Base-by-base conservation (phyloP, 2,329 filamentous ascomycete genomes). In the Colletotrichum sp. region DNA sequence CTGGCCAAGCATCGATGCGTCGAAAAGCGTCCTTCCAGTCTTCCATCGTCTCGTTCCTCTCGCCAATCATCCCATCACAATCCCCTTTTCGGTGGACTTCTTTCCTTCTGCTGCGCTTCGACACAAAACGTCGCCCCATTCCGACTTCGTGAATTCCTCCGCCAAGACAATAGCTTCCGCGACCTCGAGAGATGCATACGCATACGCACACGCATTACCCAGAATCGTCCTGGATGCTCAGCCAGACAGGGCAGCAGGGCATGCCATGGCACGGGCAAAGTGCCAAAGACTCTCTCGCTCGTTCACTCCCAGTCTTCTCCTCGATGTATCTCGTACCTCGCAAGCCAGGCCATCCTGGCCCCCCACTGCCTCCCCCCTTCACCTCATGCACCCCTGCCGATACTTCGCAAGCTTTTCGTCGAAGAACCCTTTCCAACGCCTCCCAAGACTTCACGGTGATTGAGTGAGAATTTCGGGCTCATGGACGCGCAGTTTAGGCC, bases 161-260 rank as follows among this genome's bases (percentile, higher is more conserved):
- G 73, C 73, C 73, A 75, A 75, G 73, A 72, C 69, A 73, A 64
- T 75, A 73, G 73, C 73, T 72, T 68, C 26, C n/a, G 48, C 63
- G 55, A 48, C 32, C 63, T 75, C 57, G 55, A 75, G 18, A 67
- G 30, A 30, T 60, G 70, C 73, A 72, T 64, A 67, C 63, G 69
- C 21, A 60, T 34, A 36, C 34, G 68, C 21, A 58, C 21, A 36
- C 34, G 63, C 63, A 66, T 30, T 28, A 21, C 43, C 43, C 43
- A 52, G n/a, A 52, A 52, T 52, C 43, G 43, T 52, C 43, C 63
- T 38, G 63, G 24, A 28, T 32, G 36, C 64, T 67, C 28, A 67
- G 64, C 36, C 52, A 32, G 21, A 55, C 57, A 65, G 36, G 61
- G 36, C 43, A 15, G 43, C 43, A 21, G 43, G 43, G 43, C 38